These are phyloP conservation scores for Exophiala sideris DNA, from an alignment of 2,329 filamentous ascomycete species.

Conservation along the genomic window DNA sequence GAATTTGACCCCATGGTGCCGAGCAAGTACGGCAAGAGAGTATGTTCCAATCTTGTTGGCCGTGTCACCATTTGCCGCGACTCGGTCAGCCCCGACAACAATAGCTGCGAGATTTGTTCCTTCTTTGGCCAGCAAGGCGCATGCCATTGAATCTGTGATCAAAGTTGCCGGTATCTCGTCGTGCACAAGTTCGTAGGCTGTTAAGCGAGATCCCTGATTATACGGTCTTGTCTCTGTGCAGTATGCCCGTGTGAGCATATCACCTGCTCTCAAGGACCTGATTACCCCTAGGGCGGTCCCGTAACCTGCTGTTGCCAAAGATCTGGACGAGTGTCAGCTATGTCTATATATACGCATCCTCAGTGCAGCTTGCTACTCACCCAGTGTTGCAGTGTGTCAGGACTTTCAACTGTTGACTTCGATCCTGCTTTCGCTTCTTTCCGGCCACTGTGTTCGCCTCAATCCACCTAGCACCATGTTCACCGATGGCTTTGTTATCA, in stretches of 20 bases:
- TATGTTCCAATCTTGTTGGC: constrained; percentile 99
- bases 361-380: constrained; percentile 41
- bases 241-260: constrained; percentile 74
- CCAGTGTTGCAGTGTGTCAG: constrained; percentile 98
- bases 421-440: constrained; percentile 38
- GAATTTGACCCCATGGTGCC: constrained; percentile 85
- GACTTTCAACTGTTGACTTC: constrained; percentile 63
- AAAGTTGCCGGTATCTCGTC: constrained; percentile 88
- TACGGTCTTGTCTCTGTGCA: constrained; percentile 97
- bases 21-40: constrained; percentile 82
- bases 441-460: constrained; percentile 53
- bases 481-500: constrained; percentile 83
- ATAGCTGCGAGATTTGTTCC: constrained; percentile 74
- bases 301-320: constrained; percentile 94
- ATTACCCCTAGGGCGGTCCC: constrained; percentile 94
- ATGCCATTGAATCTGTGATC: constrained; percentile 96
- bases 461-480: constrained; percentile 81
- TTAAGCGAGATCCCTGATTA: constrained; percentile 93
- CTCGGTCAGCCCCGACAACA: constrained; percentile 90
- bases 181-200: constrained; percentile 93
- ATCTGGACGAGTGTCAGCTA: constrained; percentile 48
- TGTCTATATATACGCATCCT: neutral
- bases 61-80: constrained; percentile 94
- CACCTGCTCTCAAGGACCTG: constrained; percentile 68
- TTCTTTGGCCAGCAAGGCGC: constrained; percentile 65